A percentile compares a stretch with the other conserved stretches of the same genome.
Conservation (phyloP, 1,139 yeast species). For the Yamadazyma sp. region DNA sequence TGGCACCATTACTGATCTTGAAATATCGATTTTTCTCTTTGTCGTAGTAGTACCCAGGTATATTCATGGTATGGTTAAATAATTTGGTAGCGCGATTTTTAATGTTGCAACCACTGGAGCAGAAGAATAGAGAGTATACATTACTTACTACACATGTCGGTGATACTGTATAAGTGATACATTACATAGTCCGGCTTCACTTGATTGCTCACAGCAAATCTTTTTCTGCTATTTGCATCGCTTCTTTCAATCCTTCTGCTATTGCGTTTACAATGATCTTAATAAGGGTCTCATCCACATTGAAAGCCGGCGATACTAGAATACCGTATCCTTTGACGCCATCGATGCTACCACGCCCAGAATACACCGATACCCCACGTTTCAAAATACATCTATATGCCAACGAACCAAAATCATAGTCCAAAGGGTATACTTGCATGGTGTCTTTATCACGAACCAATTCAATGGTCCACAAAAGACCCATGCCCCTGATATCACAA, state of each 20-base stretch:
- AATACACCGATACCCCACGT: not conserved
- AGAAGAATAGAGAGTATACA: too few relatives aligned
- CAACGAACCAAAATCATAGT: not conserved
- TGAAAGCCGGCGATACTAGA: slow-evolving; percentile 3
- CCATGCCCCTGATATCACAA: slow-evolving; percentile 59
- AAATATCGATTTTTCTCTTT: slow-evolving; percentile 42
- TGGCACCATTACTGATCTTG: slow-evolving; percentile 41
- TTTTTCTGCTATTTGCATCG: not conserved
- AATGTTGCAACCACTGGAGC: not conserved
- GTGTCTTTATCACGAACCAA: slow-evolving; percentile 1
- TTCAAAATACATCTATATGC: not conserved
- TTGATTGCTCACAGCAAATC: too few relatives aligned
- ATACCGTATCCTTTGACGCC: not conserved
- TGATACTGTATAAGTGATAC: too few relatives aligned
- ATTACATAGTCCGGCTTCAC: too few relatives aligned
- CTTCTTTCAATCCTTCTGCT: not conserved
- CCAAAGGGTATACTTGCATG: not conserved
- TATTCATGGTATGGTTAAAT: slow-evolving; percentile 15
- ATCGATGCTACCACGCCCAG: slow-evolving; percentile 3
- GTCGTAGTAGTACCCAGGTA: slow-evolving; percentile 54
- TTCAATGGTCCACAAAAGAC: slow-evolving; percentile 56
- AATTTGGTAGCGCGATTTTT: not conserved
- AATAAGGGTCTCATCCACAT: slow-evolving; percentile 1
- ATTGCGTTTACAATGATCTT: slow-evolving; percentile 1
- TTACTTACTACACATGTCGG: too few relatives aligned